Evolutionary conservation across 768 basidiomycete species (phyloP).

Genomic region (Lactarius hatsudake): DNA sequence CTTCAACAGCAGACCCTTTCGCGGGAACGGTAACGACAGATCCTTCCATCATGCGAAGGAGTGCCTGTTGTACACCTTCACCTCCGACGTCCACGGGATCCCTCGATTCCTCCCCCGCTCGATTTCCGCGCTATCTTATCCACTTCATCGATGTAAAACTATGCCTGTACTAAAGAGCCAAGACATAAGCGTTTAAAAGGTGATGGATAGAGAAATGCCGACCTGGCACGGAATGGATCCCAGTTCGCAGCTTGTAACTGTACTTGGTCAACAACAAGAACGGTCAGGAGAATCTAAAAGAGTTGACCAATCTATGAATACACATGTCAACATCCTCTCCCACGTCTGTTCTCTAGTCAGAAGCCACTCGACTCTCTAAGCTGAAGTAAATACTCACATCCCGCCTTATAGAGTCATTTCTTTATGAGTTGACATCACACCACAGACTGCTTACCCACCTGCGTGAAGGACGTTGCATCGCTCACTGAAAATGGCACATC

Average conservation of each 20-base stretch:
- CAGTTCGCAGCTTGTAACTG: conserved; percentile 89
- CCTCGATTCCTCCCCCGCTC: conserved; percentile 54
- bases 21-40: conserved; percentile 78
- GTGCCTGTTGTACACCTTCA: conserved; percentile 93
- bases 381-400: conserved; percentile 49
- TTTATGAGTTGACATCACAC: conserved; percentile 2
- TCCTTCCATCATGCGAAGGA: conserved; percentile 94
- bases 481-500: conserved; percentile 93
- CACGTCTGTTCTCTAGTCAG: conserved; percentile 55
- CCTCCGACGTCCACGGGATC: conserved; percentile 87
- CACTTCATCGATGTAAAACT: conserved; percentile 93
- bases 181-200: conserved; percentile 13
- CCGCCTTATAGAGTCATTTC: conserved; percentile 47
- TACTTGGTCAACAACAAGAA: conserved; percentile 4
- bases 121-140: conserved; percentile 84
- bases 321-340: conserved; percentile 96
- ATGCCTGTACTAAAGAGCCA: conserved; percentile 71
- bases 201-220: conserved; percentile 8
- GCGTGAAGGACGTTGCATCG: conserved; percentile 93
- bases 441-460: conserved; percentile 44
- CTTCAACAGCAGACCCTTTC: conserved; percentile 54
- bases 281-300: conserved; percentile 1
- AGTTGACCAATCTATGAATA: conserved; percentile 72
- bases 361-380: not conserved
- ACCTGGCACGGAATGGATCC: conserved; percentile 86